phyloP scores from a whole-genome alignment of 768 basidiomycete genomes.

The Boletus reticulatus region DNA sequence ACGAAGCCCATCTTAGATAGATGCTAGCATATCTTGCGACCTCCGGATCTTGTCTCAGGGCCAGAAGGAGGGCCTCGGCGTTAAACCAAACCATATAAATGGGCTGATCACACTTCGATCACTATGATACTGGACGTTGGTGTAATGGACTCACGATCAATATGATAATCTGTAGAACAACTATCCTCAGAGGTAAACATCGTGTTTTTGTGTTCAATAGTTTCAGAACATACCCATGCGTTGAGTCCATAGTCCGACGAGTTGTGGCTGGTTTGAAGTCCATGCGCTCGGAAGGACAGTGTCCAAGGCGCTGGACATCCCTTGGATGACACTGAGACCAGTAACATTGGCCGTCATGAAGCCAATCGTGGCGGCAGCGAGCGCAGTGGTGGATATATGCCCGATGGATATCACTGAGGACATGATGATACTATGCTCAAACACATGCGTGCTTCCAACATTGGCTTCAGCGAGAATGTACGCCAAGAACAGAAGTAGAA shows the following conservation, averaged over 20 bases:
- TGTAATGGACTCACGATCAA: slow-evolving; percentile 51
- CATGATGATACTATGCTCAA: slow-evolving; percentile 87
- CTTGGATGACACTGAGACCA: slow-evolving; percentile 68
- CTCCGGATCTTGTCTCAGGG: slow-evolving; percentile 73
- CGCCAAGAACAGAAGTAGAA: background rate
- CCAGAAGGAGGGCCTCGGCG: slow-evolving; percentile 72
- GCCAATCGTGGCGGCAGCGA: slow-evolving; percentile 78
- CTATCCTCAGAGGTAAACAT: slow-evolving; percentile 2
- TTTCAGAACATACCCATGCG: slow-evolving; percentile 61
- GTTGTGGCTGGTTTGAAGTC: slow-evolving; percentile 81
- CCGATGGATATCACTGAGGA: slow-evolving; percentile 89
- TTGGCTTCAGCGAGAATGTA: background rate
- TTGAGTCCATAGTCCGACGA: slow-evolving; percentile 90
- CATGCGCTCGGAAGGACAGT: slow-evolving; percentile 93
- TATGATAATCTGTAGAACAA: slow-evolving; percentile 17
- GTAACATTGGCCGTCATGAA: slow-evolving; percentile 70
- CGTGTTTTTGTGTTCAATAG: background rate
- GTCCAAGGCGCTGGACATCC: slow-evolving; percentile 83
- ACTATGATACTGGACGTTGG: background rate
- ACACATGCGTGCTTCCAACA: slow-evolving; percentile 54
- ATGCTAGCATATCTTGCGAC: slow-evolving; percentile 72
- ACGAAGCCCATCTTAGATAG: slow-evolving; percentile 67
- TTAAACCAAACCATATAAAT: slow-evolving; percentile 79
- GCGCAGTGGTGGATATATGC: slow-evolving; percentile 84
- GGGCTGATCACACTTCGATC: slow-evolving; percentile 29